Conservation (phyloP, 2,329 filamentous ascomycete genomes). For the Zymoseptoria tritici region DNA sequence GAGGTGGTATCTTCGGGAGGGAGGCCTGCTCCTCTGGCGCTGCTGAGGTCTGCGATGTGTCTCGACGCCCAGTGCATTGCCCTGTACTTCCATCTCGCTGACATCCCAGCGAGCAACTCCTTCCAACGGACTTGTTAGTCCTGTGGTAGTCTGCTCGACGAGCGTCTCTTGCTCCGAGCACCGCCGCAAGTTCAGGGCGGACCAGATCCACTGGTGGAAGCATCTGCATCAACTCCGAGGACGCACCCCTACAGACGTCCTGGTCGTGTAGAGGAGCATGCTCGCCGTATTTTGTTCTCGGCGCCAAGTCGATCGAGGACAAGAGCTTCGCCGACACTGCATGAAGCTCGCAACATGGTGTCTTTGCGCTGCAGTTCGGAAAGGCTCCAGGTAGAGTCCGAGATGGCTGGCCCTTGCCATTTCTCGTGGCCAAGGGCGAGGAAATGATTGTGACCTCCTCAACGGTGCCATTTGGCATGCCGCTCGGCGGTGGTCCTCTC, state of each 20-base stretch:
- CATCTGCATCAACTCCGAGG: conserved; percentile 3
- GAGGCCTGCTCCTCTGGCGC: neutral
- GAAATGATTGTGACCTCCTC: neutral
- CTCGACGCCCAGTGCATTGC: conserved; percentile 7
- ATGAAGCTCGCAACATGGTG: neutral
- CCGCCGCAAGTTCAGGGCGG: conserved; percentile 23
- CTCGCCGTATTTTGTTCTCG: neutral
- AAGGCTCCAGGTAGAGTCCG: neutral
- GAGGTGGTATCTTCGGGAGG: neutral
- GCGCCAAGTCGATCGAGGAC: neutral
- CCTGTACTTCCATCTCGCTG: conserved; percentile 8
- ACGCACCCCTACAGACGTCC: neutral
- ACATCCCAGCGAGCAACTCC: conserved; percentile 19
- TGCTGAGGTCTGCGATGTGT: neutral
- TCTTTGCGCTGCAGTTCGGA: neutral
- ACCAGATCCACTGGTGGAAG: conserved; percentile 23
- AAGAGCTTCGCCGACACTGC: neutral
- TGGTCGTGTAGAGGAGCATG: neutral
- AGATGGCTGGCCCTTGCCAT: neutral
- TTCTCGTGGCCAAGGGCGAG: neutral
- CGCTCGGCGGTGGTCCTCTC: neutral
- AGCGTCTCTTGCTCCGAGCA: conserved; percentile 7
- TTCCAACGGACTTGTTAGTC: neutral
- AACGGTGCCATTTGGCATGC: neutral
- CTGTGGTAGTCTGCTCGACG: neutral